Conservation (phyloP, 2,329 filamentous ascomycete species). For the Arthrobotrys sinensis region DNA sequence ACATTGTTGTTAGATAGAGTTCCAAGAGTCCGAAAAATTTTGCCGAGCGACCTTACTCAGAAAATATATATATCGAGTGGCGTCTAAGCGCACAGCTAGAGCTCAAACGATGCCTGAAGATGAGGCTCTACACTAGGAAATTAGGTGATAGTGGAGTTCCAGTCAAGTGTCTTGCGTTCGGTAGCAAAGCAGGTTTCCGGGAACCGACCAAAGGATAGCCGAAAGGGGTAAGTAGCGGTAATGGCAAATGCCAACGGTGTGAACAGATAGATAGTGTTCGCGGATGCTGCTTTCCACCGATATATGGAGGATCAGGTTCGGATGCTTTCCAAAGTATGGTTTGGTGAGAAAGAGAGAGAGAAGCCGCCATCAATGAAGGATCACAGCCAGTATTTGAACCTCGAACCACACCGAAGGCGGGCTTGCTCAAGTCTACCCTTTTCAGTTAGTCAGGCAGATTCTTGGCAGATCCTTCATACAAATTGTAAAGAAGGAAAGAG, state of each 20-base stretch:
- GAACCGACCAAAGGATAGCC: conserved; percentile 26
- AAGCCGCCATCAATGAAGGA: conserved; percentile 54
- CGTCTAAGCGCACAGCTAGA: not conserved
- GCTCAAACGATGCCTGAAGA: conserved; percentile 21
- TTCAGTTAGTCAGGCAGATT: conserved; percentile 21
- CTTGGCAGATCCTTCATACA: conserved; percentile 61
- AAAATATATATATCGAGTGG: conserved; percentile 4
- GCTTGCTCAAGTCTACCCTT: conserved; percentile 30
- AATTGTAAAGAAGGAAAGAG: conserved; percentile 19
- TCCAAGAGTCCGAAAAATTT: not conserved
- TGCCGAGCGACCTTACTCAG: conserved; percentile 19
- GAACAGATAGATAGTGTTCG: conserved; percentile 3
- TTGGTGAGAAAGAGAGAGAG: conserved; percentile 8
- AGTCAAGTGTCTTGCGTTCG: conserved; percentile 11
- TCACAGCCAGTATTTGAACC: conserved; percentile 54
- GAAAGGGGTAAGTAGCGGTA: conserved; percentile 17
- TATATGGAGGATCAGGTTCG: conserved; percentile 19
- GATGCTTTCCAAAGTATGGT: conserved; percentile 8
- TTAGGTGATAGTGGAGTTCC: not conserved
- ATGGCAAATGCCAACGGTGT: not conserved
- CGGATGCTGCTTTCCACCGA: conserved; percentile 1
- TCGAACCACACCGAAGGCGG: not conserved
- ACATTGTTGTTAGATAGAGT: conserved; percentile 6
- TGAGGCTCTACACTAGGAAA: conserved; percentile 21
- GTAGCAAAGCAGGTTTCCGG: conserved; percentile 24